Percentiles rank a stretch among this genome's conserved stretches.
Evolutionary conservation across 495 filamentous ascomycete genomes (phyloP).

Genomic region (Xylaria flabelliformis): DNA sequence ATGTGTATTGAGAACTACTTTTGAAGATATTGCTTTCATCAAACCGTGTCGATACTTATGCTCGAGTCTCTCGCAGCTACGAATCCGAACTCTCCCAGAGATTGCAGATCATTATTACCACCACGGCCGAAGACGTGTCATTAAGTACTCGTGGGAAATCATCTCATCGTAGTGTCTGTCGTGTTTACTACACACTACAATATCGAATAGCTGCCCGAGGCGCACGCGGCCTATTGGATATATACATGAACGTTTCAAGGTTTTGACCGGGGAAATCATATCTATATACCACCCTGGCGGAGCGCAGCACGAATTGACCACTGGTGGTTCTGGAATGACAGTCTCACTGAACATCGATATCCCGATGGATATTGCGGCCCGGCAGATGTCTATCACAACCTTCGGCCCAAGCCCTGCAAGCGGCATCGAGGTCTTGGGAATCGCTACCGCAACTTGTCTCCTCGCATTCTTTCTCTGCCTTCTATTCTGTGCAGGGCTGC

Average conservation of each 20-base stretch:
- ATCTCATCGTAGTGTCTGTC: neutral
- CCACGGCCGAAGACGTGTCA: neutral
- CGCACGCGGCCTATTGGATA: neutral
- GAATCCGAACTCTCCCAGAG: neutral
- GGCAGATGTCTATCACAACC: constrained; percentile 3
- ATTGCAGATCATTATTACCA: neutral
- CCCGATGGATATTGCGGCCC: neutral
- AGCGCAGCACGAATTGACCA: neutral
- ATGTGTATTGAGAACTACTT: neutral
- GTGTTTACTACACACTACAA: neutral
- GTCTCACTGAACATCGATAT: neutral
- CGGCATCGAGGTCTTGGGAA: constrained; percentile 20
- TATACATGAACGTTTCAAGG: neutral
- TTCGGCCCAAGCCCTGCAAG: constrained; percentile 15
- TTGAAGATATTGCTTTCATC: neutral
- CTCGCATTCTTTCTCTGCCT: constrained; percentile 22
- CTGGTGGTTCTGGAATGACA: neutral
- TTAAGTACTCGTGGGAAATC: neutral
- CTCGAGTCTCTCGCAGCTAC: neutral
- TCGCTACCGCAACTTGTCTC: constrained; percentile 22
- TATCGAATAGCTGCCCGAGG: neutral
- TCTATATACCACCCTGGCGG: neutral
- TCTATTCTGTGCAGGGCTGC: constrained; percentile 7
- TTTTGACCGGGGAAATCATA: neutral
- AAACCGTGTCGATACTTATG: neutral